These are phyloP conservation scores for Tylopilus rubrobrunneus DNA, from an alignment of 768 basidiomycete genomes.

Conservation along the genomic window DNA sequence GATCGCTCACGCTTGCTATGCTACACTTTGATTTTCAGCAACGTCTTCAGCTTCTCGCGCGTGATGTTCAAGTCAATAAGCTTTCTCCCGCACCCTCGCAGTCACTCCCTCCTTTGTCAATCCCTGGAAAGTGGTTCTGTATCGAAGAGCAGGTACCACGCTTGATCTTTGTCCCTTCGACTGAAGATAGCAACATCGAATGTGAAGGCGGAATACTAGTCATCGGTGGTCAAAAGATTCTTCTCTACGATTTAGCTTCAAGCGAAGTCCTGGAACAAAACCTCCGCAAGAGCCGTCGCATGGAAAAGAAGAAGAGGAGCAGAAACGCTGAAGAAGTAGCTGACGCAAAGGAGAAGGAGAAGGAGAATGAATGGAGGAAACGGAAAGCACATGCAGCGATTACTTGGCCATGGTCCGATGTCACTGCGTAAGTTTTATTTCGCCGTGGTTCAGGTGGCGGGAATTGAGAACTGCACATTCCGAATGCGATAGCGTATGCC, in stretches of 20 bases:
- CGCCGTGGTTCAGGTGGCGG: background rate
- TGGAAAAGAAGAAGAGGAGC: conserved; percentile 49
- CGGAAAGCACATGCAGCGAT: conserved; percentile 53
- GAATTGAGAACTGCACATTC: background rate
- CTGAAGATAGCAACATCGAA: conserved; percentile 23
- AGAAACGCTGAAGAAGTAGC: conserved; percentile 38
- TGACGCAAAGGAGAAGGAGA: conserved; percentile 54
- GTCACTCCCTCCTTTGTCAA: conserved; percentile 48
- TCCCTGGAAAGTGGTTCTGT: conserved; percentile 46
- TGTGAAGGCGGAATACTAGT: conserved; percentile 69
- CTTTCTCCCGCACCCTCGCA: conserved; percentile 49
- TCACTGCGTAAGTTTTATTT: conserved; percentile 54
- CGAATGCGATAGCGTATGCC: conserved; percentile 42
- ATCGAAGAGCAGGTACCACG: conserved; percentile 37
- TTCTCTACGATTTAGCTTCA: conserved; percentile 57
- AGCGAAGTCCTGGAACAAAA: conserved; percentile 47
- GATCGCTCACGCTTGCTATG: conserved; percentile 56
- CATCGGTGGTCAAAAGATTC: conserved; percentile 61
- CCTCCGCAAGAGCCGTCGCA: conserved; percentile 49
- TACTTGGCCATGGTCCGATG: conserved; percentile 74
- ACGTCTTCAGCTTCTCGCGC: conserved; percentile 59
- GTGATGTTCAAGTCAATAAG: conserved; percentile 47
- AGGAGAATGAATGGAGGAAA: conserved; percentile 48
- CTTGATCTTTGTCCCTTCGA: conserved; percentile 36
- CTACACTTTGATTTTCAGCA: conserved; percentile 61